phyloP scores from a whole-genome alignment of 2,329 filamentous ascomycete species.

The Fonsecaea pugnacius region DNA sequence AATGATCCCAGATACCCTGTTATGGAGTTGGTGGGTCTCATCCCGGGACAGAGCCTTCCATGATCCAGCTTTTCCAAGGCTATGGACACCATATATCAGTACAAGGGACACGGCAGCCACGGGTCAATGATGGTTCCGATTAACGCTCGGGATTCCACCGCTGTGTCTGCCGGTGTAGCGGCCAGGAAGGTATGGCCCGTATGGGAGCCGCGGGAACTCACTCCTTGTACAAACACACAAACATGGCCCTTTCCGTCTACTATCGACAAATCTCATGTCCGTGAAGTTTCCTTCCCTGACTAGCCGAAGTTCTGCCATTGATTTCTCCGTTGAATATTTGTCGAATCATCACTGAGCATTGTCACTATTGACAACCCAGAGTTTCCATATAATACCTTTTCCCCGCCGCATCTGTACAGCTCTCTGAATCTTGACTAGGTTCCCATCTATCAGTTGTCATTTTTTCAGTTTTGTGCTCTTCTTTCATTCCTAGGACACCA shows the following conservation, averaged over 20 bases:
- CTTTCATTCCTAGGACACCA: neutral
- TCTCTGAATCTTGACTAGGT: neutral
- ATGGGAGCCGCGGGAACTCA: neutral
- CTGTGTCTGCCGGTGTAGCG: neutral
- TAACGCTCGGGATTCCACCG: neutral
- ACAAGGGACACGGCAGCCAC: neutral
- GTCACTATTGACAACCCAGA: neutral
- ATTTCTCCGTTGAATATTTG: slow-evolving; percentile 4
- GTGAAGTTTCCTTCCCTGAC: slow-evolving; percentile 1
- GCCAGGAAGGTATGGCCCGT: neutral
- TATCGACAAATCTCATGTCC: neutral
- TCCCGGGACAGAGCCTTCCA: neutral
- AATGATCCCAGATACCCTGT: neutral
- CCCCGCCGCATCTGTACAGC: neutral
- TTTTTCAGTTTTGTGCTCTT: neutral
- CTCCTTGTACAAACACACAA: neutral
- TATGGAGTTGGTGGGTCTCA: neutral
- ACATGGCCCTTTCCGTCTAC: neutral
- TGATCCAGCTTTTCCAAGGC: neutral
- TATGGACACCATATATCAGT: neutral
- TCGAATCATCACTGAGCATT: neutral
- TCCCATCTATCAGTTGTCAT: neutral
- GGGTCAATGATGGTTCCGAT: neutral
- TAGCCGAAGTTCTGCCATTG: slow-evolving; percentile 20
- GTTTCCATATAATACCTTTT: neutral